Evolutionary conservation across 208 protist species (phyloP), one percentile per base, ranked within the genome.

Genomic region (Acanthamoeba healyi): DNA sequence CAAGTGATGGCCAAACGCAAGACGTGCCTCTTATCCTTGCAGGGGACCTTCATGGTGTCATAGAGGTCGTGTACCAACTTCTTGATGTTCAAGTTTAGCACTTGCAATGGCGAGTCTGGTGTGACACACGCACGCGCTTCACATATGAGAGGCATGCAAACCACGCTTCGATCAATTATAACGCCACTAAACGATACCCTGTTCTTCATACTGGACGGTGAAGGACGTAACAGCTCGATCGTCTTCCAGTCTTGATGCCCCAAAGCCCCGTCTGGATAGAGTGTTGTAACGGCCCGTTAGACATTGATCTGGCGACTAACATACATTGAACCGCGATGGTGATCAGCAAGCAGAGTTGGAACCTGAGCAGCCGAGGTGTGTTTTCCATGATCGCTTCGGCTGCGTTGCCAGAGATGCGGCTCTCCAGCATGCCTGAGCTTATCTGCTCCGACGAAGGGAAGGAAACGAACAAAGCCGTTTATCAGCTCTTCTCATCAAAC

Each of bases 61-160:
- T 61, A 90, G 22, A 90, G 56, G 36, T 70, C 82, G 7, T 67
- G 82, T 36, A 90, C 82, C 34, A 90, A 7, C 26, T 44, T 36
- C 82, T 90, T 90, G 46, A 90, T 90, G 34, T 90, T 42, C 5
- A 90, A 54, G 38, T 72, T 63, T n/a, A 90, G 34, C 29, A 90
- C 56, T 24, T 90, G 82, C 12, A 90, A 32, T 22, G 82, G 82
- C 56, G 82, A 67, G 34, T 90, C 54, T 72, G 42, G 5, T 4
- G 58, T 12, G 7, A 49, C 72, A 51, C 72, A n/a, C n/a, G n/a
- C n/a, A n/a, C 29, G 38, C 6, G 5, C n/a, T 4, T 15, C 32
- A 72, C 63, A 15, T 36, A 10, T 26, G 10, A 72, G 63, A 36
- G 1, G 51, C 4, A 17, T 24, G 51, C 4, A 17, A 22, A 17